These are phyloP conservation scores for Erythrobasidium hasegawianum DNA, from an alignment of 1,284 basidiomycete species.

Conservation along the genomic window DNA sequence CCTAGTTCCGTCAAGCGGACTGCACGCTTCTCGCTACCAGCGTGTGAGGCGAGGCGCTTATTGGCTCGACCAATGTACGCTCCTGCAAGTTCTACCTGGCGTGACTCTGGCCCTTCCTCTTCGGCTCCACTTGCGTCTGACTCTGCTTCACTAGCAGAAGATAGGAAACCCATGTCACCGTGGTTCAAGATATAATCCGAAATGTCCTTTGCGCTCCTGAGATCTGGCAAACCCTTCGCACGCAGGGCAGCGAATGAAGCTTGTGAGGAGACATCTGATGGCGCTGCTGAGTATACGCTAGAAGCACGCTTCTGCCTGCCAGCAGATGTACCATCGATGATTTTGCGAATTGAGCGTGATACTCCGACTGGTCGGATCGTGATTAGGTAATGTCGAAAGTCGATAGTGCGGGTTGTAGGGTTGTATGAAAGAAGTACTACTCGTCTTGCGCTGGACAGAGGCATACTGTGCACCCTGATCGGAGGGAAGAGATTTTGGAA, in stretches of 20 bases:
- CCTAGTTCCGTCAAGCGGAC: slow-evolving; percentile 91
- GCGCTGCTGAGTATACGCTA: slow-evolving; percentile 36
- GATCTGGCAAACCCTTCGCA: slow-evolving; percentile 61
- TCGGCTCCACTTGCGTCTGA: slow-evolving; percentile 66
- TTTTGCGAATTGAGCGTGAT: slow-evolving; percentile 83
- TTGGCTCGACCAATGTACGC: slow-evolving; percentile 95
- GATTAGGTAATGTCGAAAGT: slow-evolving; percentile 92
- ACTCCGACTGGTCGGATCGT: slow-evolving; percentile 92
- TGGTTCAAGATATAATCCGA: slow-evolving; percentile 78
- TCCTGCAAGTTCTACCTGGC: slow-evolving; percentile 70
- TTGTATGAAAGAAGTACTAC: slow-evolving; percentile 93
- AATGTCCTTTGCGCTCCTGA: slow-evolving; percentile 86
- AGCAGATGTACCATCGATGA: slow-evolving; percentile 67
- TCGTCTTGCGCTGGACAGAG: slow-evolving; percentile 76
- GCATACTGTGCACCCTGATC: slow-evolving; percentile 57
- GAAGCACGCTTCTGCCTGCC: slow-evolving; percentile 2
- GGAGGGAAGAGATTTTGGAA: slow-evolving; percentile 57
- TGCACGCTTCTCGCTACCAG: slow-evolving; percentile 68
- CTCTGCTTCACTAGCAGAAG: slow-evolving; percentile 63
- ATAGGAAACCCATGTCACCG: slow-evolving; percentile 56
- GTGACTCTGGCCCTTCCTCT: slow-evolving; percentile 67
- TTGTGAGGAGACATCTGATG: slow-evolving; percentile 49
- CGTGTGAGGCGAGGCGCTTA: slow-evolving; percentile 49
- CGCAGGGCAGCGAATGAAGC: slow-evolving; percentile 15
- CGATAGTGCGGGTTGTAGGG: slow-evolving; percentile 76